These are phyloP conservation scores for Phytophthora vignae DNA, from an alignment of 352 stramenopile genomes.

Conservation along the genomic window DNA sequence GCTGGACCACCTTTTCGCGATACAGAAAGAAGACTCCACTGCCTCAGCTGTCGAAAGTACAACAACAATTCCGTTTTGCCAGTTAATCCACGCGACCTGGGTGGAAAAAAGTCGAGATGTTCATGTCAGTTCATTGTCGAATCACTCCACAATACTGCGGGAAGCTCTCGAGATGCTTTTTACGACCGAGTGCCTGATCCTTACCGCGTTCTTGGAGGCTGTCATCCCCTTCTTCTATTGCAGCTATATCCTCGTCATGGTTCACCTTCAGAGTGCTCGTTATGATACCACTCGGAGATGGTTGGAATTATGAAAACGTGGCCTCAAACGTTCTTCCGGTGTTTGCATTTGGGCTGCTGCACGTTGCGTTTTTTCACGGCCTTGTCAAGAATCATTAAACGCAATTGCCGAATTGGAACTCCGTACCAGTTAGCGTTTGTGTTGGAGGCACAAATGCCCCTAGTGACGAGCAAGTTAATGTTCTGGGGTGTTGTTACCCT, in stretches of 20 bases:
- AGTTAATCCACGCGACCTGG: neutral
- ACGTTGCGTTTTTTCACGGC: conserved; percentile 25
- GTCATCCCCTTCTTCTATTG: conserved; percentile 30
- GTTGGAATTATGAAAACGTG: conserved; percentile 10
- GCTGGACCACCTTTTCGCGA: neutral
- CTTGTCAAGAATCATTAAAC: conserved; percentile 7
- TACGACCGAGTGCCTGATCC: conserved; percentile 36
- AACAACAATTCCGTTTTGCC: neutral
- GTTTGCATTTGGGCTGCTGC: conserved; percentile 25
- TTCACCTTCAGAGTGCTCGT: too few relatives aligned
- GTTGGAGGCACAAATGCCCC: conserved; percentile 25
- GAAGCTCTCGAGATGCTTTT: conserved; percentile 24
- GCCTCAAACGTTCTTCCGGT: conserved; percentile 5
- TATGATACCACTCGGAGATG: neutral
- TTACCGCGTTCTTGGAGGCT: conserved; percentile 41
- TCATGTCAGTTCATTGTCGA: neutral
- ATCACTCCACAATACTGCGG: neutral
- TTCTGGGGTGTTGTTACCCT: neutral
- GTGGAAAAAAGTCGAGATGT: neutral
- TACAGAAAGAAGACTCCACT: neutral
- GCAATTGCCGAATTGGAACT: conserved; percentile 9
- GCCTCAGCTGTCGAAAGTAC: neutral
- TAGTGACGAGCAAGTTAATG: neutral
- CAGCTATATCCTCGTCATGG: too few relatives aligned
- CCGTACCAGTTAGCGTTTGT: conserved; percentile 33